Evolutionary conservation across 75 land plant species (phyloP), one percentile per base, ranked within the genome.

Genomic region (Larix kaempferi): DNA sequence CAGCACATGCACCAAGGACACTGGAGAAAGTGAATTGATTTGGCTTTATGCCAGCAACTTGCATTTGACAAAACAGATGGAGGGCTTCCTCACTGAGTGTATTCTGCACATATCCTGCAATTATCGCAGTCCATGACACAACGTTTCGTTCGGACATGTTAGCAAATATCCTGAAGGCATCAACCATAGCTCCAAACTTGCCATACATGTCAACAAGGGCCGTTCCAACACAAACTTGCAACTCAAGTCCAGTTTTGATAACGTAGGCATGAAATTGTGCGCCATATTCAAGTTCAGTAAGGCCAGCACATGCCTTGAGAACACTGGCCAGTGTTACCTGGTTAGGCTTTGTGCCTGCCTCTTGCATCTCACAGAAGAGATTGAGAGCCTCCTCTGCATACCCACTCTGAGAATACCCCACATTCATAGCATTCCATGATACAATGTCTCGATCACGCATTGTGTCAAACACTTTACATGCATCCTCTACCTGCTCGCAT

Each of bases 351-450:
- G 12, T 37, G 23, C 82, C 84, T 12, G 60, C 64, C 25, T 55
- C 23, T 61, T 74, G 56, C 75, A 80, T 76, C 6, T 60, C 59
- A 25, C 75, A 58, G 78, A 80, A 84, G 19, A 80, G 66, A 22
- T 54, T 71, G 10, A 76, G 6, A 63, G 79, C 79, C 65, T 77
- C 44, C 13, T 8, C 14, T 1, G 41, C 74, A 5, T 56, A 13
- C 0, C 86, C 86, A 75, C 80, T 76, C 57, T 61, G 76, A 59
- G 71, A 75, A 73, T 75, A 84, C n/a, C 79, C 86, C 14, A 74
- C 63, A 29, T 73, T 73, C 79, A 84, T 77, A 12, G 75, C 82
- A 80, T 84, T 84, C 82, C 82, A 80, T 12, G 78, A 76, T 54
- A 77, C 82, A 8, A 74, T 37, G 25, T 84, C 76, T 56, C 44